A percentile compares a stretch with the other conserved stretches of the same genome.
Conservation (phyloP, 1,139 yeast species). For the Candida albicans region DNA sequence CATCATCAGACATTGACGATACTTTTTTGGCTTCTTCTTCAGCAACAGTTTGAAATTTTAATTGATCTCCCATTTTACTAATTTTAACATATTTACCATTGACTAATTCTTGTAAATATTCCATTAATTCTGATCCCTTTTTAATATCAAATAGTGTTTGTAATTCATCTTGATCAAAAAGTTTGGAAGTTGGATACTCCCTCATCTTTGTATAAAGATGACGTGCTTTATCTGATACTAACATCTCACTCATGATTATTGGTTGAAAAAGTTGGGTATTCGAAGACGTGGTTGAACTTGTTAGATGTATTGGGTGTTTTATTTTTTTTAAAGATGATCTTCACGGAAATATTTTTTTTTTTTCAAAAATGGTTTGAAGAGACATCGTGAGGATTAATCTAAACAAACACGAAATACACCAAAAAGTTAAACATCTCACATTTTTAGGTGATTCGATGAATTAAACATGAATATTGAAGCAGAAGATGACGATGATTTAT, state of each 20-base stretch:
- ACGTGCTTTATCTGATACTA: conserved; percentile 50
- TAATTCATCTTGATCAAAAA: conserved; percentile 62
- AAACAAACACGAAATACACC: no score
- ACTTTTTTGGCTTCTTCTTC: conserved; percentile 68
- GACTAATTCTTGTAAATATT: conserved; percentile 63
- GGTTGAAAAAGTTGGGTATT: conserved; percentile 2
- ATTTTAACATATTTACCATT: conserved; percentile 67
- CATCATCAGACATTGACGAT: conserved; percentile 78
- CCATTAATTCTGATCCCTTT: conserved; percentile 51
- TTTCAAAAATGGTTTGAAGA: no score
- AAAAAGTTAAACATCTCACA: no score
- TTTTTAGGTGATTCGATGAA: not conserved
- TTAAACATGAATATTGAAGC: not conserved
- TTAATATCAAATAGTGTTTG: conserved; percentile 39
- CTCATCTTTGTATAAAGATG: conserved; percentile 62
- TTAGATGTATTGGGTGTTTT: no score
- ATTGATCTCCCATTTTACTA: conserved; percentile 60
- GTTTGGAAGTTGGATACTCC: conserved; percentile 42
- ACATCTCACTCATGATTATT: conserved; percentile 13
- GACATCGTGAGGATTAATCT: no score
- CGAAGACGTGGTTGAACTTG: no score
- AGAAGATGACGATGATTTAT: conserved; percentile 9
- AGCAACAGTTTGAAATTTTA: conserved; percentile 73
- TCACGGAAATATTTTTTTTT: not conserved
- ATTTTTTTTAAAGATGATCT: conserved; percentile 1